Percentiles rank a stretch among this genome's conserved stretches.
Conservation (phyloP, 2,329 filamentous ascomycete species). For the Botrytis deweyae region DNA sequence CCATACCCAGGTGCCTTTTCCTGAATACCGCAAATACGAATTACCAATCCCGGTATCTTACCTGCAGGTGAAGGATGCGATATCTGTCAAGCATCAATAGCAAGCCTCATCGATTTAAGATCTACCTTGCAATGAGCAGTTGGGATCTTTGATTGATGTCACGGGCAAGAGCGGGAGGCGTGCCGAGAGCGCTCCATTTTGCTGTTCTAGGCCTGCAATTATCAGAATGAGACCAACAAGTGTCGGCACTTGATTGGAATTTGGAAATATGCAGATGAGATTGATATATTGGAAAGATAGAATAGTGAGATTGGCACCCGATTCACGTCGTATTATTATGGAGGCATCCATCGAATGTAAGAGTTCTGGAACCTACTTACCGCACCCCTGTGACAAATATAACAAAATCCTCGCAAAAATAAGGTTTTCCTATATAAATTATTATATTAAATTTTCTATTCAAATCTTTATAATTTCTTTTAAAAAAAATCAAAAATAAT, state of each 20-base stretch:
- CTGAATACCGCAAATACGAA: not conserved
- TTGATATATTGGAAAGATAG: not conserved
- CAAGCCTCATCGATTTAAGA: not conserved
- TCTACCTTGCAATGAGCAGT: not conserved
- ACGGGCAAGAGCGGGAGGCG: not conserved
- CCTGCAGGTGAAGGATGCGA: not conserved
- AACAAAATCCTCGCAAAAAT: too few species aligned
- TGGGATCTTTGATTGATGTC: not conserved
- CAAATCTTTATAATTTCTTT: too few species aligned
- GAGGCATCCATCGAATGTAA: not conserved
- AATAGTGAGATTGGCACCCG: slow-evolving; percentile 7
- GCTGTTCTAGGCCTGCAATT: not conserved
- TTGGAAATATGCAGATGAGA: not conserved
- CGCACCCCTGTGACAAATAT: too few species aligned
- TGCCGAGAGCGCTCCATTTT: not conserved
- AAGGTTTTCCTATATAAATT: too few species aligned
- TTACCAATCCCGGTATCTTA: not conserved
- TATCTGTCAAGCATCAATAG: not conserved
- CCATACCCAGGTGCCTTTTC: not conserved
- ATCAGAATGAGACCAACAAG: not conserved
- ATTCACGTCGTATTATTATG: not conserved
- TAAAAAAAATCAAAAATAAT: too few species aligned
- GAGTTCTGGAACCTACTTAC: too few species aligned
- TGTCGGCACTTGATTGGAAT: slow-evolving; percentile 4
- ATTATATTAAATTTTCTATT: too few species aligned